Conservation (phyloP, 768 basidiomycete genomes). For the Termitomyces sp. region DNA sequence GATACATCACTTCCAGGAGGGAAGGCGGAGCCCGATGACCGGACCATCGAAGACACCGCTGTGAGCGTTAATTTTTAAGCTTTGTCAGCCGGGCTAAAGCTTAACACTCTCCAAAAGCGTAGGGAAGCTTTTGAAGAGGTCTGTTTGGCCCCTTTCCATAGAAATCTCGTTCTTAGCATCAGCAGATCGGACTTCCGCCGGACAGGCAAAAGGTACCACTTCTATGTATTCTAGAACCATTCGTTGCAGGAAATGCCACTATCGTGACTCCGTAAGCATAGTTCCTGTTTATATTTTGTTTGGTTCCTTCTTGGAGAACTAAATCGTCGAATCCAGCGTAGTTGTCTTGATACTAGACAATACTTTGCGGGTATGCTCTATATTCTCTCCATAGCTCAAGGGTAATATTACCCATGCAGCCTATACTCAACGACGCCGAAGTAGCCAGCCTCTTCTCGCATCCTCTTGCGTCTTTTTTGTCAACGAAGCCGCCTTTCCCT, state of each 20-base stretch:
- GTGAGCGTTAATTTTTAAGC: conserved; percentile 38
- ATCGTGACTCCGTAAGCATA: conserved; percentile 80
- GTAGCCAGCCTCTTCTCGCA: conserved; percentile 84
- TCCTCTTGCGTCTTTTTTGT: conserved; percentile 72
- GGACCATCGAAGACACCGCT: conserved; percentile 74
- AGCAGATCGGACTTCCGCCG: conserved; percentile 77
- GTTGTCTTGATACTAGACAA: conserved; percentile 84
- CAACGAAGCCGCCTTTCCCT: conserved; percentile 54
- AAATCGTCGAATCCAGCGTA: conserved; percentile 44
- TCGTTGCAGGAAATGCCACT: conserved; percentile 65
- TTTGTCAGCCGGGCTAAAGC: neutral
- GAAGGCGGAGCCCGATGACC: conserved; percentile 68
- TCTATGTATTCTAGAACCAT: conserved; percentile 77
- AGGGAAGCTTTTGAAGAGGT: conserved; percentile 93
- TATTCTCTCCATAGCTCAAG: neutral
- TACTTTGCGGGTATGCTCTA: conserved; percentile 55
- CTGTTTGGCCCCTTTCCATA: conserved; percentile 1
- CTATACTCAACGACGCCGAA: conserved; percentile 76
- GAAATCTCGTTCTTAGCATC: neutral
- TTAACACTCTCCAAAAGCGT: conserved; percentile 40
- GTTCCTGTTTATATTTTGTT: neutral
- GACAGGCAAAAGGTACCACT: conserved; percentile 70
- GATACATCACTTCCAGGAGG: conserved; percentile 91
- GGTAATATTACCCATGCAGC: conserved; percentile 38
- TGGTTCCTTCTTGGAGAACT: neutral